Conservation (phyloP, 805 yeast species). For the Wickerhamomyces chambardii region DNA sequence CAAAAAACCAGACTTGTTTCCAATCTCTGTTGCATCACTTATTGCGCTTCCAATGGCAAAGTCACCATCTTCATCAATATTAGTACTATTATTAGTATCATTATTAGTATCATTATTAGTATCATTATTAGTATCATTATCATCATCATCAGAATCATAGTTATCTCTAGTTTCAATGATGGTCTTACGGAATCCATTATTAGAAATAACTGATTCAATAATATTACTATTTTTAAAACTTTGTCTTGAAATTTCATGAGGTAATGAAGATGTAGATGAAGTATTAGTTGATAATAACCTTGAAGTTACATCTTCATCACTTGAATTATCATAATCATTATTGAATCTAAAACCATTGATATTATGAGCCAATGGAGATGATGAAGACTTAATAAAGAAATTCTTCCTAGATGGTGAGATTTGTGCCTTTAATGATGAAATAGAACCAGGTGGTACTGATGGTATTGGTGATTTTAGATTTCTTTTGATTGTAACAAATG, state of each 20-base stretch:
- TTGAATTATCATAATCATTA: no score
- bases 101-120: constrained; percentile 1
- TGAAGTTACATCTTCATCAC: background rate
- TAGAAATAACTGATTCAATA: constrained; percentile 74
- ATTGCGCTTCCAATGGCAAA: no score
- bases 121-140: constrained; percentile 1
- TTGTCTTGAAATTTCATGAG: background rate
- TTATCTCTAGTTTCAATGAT: constrained; percentile 60
- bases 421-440: no score
- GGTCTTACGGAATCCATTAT: constrained; percentile 78
- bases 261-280: background rate
- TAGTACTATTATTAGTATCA: no score
- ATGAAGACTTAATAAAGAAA: no score
- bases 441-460: no score
- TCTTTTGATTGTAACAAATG: constrained; percentile 62
- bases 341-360: no score
- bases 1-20: no score
- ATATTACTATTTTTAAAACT: constrained; percentile 33
- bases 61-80: no score
- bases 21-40: no score
- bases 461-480: background rate
- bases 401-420: no score
- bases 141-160: constrained; percentile 33
- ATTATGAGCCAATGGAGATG: no score
- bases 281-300: background rate